A percentile compares a stretch with the other conserved stretches of the same genome.
These are phyloP conservation scores for Leccinum broughii DNA, from an alignment of 768 basidiomycete genomes.

Conservation along the genomic window DNA sequence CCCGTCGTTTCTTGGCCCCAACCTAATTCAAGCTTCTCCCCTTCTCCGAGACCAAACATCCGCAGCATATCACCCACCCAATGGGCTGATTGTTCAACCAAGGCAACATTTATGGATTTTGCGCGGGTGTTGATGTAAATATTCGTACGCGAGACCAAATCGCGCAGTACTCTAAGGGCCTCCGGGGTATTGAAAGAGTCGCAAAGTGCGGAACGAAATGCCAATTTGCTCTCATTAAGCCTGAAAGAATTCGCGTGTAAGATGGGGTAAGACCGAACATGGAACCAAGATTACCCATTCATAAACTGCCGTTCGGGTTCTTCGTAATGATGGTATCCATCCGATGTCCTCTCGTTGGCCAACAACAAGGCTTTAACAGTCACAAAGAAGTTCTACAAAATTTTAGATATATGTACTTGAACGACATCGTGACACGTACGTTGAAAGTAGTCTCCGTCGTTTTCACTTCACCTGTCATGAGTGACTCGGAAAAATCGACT, in stretches of 20 bases:
- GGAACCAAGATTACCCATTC: slow-evolving; percentile 47
- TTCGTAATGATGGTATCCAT: slow-evolving; percentile 67
- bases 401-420: slow-evolving; percentile 3
- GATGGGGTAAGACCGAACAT: slow-evolving; percentile 8
- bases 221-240: slow-evolving; percentile 68
- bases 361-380: slow-evolving; percentile 77
- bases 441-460: slow-evolving; percentile 83
- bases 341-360: slow-evolving; percentile 48
- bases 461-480: slow-evolving; percentile 88
- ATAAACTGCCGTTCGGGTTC: slow-evolving; percentile 68
- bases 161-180: slow-evolving; percentile 73
- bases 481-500: slow-evolving; percentile 89
- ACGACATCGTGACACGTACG: slow-evolving; percentile 46
- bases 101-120: slow-evolving; percentile 56
- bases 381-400: slow-evolving; percentile 86
- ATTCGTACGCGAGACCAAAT: slow-evolving; percentile 83
- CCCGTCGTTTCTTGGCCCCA: slow-evolving; percentile 73
- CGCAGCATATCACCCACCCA: slow-evolving; percentile 76
- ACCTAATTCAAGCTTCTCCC: slow-evolving; percentile 67
- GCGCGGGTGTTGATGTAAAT: slow-evolving; percentile 77
- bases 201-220: slow-evolving; percentile 85
- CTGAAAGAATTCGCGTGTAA: slow-evolving; percentile 40
- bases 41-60: slow-evolving; percentile 79
- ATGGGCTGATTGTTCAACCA: slow-evolving; percentile 62
- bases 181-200: slow-evolving; percentile 97